These are phyloP conservation scores for Gomphus sp. DNA, from an alignment of 1,284 basidiomycete genomes.

Conservation along the genomic window DNA sequence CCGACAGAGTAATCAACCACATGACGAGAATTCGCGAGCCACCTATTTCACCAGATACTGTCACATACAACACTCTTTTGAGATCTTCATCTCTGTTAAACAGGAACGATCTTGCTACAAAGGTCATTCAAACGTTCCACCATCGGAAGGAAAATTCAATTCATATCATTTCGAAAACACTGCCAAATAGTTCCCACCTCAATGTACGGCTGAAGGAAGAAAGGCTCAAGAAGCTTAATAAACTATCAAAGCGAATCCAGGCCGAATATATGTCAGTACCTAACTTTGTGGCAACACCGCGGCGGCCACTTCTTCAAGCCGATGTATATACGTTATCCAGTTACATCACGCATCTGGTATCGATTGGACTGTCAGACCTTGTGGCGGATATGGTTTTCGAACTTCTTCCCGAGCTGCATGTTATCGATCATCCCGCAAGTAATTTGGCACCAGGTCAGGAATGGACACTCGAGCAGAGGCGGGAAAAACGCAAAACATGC, in stretches of 20 bases:
- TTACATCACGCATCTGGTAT: slow-evolving; percentile 43
- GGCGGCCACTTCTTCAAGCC: slow-evolving; percentile 12
- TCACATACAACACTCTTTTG: slow-evolving; percentile 50
- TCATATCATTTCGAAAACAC: background rate
- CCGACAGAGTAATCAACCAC: slow-evolving; percentile 39
- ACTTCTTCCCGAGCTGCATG: slow-evolving; percentile 36
- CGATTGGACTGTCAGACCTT: slow-evolving; percentile 36
- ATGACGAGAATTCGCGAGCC: slow-evolving; percentile 37
- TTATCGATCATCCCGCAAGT: slow-evolving; percentile 1
- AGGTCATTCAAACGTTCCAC: slow-evolving; percentile 15
- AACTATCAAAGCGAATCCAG: background rate
- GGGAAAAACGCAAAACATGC: slow-evolving; percentile 20
- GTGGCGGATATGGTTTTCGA: slow-evolving; percentile 37
- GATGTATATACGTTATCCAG: slow-evolving; percentile 40
- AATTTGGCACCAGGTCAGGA: background rate
- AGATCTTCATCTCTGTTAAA: slow-evolving; percentile 45
- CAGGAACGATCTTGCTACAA: slow-evolving; percentile 32
- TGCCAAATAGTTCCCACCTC: background rate
- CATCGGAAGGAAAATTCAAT: background rate
- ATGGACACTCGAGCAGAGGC: slow-evolving; percentile 17
- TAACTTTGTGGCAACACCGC: slow-evolving; percentile 1
- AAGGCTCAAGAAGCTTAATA: background rate
- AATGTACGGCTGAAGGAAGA: background rate
- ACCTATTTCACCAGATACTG: slow-evolving; percentile 32
- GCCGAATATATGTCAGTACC: background rate